Conservation (phyloP, 768 basidiomycete genomes). For the Russula griseocarnosa region DNA sequence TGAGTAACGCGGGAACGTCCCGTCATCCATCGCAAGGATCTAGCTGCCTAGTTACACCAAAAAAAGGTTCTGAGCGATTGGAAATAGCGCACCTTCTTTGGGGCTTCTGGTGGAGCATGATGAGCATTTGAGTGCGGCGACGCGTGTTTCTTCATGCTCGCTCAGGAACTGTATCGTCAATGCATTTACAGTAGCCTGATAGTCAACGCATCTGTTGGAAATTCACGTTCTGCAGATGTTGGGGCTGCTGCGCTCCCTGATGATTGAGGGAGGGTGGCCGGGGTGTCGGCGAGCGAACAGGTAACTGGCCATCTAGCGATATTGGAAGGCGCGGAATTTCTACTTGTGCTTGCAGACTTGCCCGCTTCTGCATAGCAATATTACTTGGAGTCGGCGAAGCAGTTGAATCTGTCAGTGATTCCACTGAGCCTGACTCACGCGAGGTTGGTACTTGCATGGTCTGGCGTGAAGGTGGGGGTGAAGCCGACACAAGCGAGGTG, state of each 20-base stretch:
- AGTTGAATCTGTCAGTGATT: conserved; percentile 39
- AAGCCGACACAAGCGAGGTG: conserved; percentile 48
- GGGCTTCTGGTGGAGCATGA: conserved; percentile 98
- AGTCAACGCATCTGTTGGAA: conserved; percentile 66
- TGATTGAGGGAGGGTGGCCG: conserved; percentile 30
- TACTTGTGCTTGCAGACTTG: conserved; percentile 15
- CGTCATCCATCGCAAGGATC: conserved; percentile 96
- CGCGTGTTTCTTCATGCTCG: conserved; percentile 94
- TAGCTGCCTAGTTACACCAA: conserved; percentile 34
- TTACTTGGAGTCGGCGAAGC: conserved; percentile 26
- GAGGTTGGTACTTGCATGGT: conserved; percentile 38
- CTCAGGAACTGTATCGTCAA: conserved; percentile 91
- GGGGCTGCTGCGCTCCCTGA: conserved; percentile 29
- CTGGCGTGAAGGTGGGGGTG: conserved; percentile 48
- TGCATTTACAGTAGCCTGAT: conserved; percentile 87
- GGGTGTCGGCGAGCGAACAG: conserved; percentile 34
- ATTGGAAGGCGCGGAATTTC: conserved; percentile 7
- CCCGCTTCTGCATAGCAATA: conserved; percentile 29
- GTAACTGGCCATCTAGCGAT: conserved; percentile 16
- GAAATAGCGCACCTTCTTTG: conserved; percentile 68
- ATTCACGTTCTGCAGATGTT: conserved; percentile 40
- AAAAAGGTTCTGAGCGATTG: neutral
- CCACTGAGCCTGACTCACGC: conserved; percentile 49
- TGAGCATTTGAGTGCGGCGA: conserved; percentile 93
- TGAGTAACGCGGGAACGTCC: conserved; percentile 91